Conservation (phyloP, 2,329 filamentous ascomycete species). For the Colletotrichum sp. region DNA sequence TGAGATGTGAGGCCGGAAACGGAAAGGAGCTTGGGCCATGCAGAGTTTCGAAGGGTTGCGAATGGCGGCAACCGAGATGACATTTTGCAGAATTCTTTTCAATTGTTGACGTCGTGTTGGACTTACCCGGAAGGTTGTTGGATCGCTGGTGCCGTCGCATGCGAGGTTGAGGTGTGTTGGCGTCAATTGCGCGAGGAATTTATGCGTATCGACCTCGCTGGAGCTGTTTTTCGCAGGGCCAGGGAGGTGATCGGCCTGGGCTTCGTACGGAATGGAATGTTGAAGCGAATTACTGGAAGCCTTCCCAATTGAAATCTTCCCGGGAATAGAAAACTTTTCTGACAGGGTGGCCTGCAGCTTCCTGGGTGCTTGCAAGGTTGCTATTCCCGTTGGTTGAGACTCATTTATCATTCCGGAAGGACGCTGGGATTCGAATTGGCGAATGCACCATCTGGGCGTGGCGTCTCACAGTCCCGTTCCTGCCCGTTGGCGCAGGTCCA, state of each 20-base stretch:
- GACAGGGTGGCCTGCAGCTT: neutral
- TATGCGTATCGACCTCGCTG: neutral
- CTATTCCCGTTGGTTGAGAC: neutral
- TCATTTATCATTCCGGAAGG: neutral
- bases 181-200: neutral
- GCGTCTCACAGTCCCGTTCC: slow-evolving; percentile 10
- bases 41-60: neutral
- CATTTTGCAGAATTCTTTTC: neutral
- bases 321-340: neutral
- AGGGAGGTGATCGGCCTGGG: neutral
- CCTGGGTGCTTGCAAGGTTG: neutral
- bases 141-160: neutral
- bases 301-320: neutral
- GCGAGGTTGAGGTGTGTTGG: neutral
- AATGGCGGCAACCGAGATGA: slow-evolving; percentile 3
- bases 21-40: slow-evolving; percentile 16
- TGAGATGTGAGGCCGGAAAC: neutral
- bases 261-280: neutral
- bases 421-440: neutral
- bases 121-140: neutral
- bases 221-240: neutral
- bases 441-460: slow-evolving; percentile 5
- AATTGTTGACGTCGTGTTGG: neutral
- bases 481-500: slow-evolving; percentile 1
- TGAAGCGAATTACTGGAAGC: neutral